phyloP scores from a whole-genome alignment of 768 basidiomycete species.

The Mycena kentingensis region DNA sequence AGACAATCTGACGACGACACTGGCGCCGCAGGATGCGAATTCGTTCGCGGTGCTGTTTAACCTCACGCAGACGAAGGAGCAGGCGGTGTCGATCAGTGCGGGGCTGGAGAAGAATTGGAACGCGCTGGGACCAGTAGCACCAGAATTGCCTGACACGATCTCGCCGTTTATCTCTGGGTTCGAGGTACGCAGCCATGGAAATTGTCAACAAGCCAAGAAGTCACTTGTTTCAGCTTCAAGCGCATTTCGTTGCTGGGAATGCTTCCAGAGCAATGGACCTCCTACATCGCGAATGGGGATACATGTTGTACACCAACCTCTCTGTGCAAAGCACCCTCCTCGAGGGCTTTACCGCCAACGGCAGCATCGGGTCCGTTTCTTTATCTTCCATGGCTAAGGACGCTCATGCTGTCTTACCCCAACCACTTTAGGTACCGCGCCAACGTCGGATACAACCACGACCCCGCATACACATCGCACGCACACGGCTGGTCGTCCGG shows the following conservation, averaged over 20 bases:
- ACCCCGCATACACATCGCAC: slow-evolving; percentile 61
- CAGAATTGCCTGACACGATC: slow-evolving; percentile 60
- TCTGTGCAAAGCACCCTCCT: slow-evolving; percentile 59
- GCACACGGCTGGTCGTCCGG: slow-evolving; percentile 63
- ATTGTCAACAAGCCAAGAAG: not conserved
- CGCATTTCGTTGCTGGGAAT: slow-evolving; percentile 57
- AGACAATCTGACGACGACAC: slow-evolving; percentile 54
- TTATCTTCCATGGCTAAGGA: not conserved
- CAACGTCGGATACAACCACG: slow-evolving; percentile 56
- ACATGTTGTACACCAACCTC: slow-evolving; percentile 56
- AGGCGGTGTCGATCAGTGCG: slow-evolving; percentile 45
- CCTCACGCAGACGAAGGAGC: slow-evolving; percentile 42
- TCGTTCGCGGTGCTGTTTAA: slow-evolving; percentile 57
- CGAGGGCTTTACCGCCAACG: slow-evolving; percentile 61
- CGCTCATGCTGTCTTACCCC: not conserved
- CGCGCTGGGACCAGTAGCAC: slow-evolving; percentile 51
- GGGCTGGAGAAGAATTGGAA: slow-evolving; percentile 57
- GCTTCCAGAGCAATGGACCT: slow-evolving; percentile 55
- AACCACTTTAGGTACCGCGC: slow-evolving; percentile 52
- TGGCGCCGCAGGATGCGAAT: slow-evolving; percentile 61
- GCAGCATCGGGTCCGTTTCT: slow-evolving; percentile 48
- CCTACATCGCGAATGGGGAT: slow-evolving; percentile 58
- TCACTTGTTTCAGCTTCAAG: slow-evolving; percentile 45
- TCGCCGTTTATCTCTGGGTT: slow-evolving; percentile 61
- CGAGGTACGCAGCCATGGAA: slow-evolving; percentile 41